Evolutionary conservation across 441 rosid genomes (phyloP).

Genomic region (Arabidopsis hybrid): DNA sequence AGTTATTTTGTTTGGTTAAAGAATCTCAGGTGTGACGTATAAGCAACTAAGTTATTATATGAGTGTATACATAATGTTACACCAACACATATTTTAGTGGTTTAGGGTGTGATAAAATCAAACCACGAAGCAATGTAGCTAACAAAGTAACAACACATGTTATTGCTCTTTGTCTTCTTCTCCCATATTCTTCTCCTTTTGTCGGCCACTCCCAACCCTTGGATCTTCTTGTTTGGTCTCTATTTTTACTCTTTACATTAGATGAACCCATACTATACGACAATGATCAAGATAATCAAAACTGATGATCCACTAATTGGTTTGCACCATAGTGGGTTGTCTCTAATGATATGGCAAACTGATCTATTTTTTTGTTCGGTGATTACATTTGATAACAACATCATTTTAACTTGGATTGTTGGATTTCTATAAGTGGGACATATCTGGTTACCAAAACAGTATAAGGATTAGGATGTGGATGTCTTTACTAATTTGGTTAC

Average conservation of each 20-base stretch:
- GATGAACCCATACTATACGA: slow-evolving; percentile 6
- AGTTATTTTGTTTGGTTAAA: neutral
- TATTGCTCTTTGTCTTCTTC: slow-evolving; percentile 42
- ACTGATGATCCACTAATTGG: neutral
- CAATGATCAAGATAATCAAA: neutral
- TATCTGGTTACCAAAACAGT: neutral
- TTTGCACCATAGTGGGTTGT: neutral
- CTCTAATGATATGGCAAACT: neutral
- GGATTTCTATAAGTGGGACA: neutral
- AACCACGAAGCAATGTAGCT: slow-evolving; percentile 37
- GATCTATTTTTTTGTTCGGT: neutral
- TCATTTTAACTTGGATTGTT: neutral
- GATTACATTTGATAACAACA: neutral
- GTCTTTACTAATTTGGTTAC: neutral
- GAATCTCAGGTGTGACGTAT: slow-evolving; percentile 15
- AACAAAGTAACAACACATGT: slow-evolving; percentile 30
- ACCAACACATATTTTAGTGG: slow-evolving; percentile 23
- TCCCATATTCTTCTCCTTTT: slow-evolving; percentile 18
- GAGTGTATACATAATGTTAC: slow-evolving; percentile 1
- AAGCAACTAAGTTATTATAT: slow-evolving; percentile 19
- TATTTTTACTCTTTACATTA: neutral
- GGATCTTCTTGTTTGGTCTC: slow-evolving; percentile 8
- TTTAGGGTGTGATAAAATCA: slow-evolving; percentile 31
- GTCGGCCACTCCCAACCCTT: slow-evolving; percentile 35
- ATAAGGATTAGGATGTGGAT: neutral